These are phyloP conservation scores for Waltiozyma solani DNA, from an alignment of 1,139 yeast species.

Conservation along the genomic window DNA sequence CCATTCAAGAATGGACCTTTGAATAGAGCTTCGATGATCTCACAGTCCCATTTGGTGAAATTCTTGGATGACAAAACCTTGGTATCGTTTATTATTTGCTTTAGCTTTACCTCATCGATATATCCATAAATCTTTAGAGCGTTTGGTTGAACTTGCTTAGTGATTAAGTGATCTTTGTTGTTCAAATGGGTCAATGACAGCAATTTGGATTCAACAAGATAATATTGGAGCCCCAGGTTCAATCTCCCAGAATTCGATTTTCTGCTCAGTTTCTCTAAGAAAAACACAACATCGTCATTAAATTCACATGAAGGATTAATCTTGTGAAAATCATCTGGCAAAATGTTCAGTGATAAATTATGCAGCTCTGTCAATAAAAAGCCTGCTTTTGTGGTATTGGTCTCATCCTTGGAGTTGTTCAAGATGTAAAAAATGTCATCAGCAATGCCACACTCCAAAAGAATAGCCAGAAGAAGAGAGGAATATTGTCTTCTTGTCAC, in stretches of 20 bases:
- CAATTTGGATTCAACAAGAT: no score
- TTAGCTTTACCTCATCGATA: slow-evolving; percentile 64
- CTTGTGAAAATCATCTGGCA: slow-evolving; percentile 20
- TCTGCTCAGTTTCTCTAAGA: background rate
- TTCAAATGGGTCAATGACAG: slow-evolving; percentile 6
- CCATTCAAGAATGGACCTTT: slow-evolving; percentile 75
- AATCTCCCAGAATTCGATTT: slow-evolving; percentile 23
- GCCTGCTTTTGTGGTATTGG: slow-evolving; percentile 49
- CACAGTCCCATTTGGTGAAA: slow-evolving; percentile 86
- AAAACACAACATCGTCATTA: background rate
- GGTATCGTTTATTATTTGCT: slow-evolving; percentile 55
- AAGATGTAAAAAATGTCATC: slow-evolving; percentile 39
- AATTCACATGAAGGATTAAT: background rate
- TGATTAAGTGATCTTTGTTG: slow-evolving; percentile 1
- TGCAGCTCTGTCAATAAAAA: slow-evolving; percentile 53
- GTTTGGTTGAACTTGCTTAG: slow-evolving; percentile 29
- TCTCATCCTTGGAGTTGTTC: slow-evolving; percentile 34
- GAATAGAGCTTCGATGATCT: slow-evolving; percentile 50
- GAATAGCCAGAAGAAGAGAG: slow-evolving; percentile 44
- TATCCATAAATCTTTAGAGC: slow-evolving; percentile 38
- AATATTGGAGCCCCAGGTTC: slow-evolving; percentile 22
- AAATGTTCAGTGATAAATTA: slow-evolving; percentile 40
- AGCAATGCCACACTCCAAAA: slow-evolving; percentile 48
- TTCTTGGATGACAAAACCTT: slow-evolving; percentile 72
- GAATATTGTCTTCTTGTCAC: slow-evolving; percentile 46